Evolutionary conservation across 169 alveolate species (phyloP).

Genomic region (Plasmodium relictum): DNA sequence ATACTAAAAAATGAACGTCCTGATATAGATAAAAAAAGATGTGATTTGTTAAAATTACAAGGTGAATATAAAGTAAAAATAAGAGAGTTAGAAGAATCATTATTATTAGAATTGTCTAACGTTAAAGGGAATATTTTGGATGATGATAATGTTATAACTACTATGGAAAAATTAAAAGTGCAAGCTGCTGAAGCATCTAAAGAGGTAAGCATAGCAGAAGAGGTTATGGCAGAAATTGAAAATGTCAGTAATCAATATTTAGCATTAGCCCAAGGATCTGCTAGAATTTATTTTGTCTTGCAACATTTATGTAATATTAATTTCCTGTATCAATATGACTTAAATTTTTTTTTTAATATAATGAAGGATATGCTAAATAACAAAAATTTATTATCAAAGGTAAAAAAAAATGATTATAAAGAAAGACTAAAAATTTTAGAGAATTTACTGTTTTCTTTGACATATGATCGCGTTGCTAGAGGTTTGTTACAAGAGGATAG

Average conservation of each 20-base stretch:
- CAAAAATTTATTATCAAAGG: slow-evolving; percentile 54
- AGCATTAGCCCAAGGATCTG: slow-evolving; percentile 92
- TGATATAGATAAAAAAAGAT: slow-evolving; percentile 96
- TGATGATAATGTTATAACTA: slow-evolving; percentile 92
- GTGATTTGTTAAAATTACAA: slow-evolving; percentile 94
- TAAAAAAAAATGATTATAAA: slow-evolving; percentile 78
- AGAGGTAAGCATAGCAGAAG: slow-evolving; percentile 94
- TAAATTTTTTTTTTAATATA: slow-evolving; percentile 94
- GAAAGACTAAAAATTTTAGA: slow-evolving; percentile 68
- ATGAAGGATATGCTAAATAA: slow-evolving; percentile 82
- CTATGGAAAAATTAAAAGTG: slow-evolving; percentile 92
- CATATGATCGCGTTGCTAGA: slow-evolving; percentile 73
- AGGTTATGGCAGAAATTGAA: slow-evolving; percentile 94
- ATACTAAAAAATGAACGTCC: slow-evolving; percentile 96
- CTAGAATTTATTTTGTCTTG: slow-evolving; percentile 90
- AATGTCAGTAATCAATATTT: slow-evolving; percentile 90
- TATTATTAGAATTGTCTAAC: slow-evolving; percentile 94
- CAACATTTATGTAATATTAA: slow-evolving; percentile 91
- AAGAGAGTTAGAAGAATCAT: slow-evolving; percentile 96
- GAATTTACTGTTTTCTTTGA: slow-evolving; percentile 32
- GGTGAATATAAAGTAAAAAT: slow-evolving; percentile 92
- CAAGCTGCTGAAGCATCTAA: slow-evolving; percentile 94
- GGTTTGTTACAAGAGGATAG: slow-evolving; percentile 76
- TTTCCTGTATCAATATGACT: slow-evolving; percentile 94
- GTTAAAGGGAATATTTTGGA: slow-evolving; percentile 97